Conservation (phyloP, 345 rosid species). For the Corchorus olitorius region DNA sequence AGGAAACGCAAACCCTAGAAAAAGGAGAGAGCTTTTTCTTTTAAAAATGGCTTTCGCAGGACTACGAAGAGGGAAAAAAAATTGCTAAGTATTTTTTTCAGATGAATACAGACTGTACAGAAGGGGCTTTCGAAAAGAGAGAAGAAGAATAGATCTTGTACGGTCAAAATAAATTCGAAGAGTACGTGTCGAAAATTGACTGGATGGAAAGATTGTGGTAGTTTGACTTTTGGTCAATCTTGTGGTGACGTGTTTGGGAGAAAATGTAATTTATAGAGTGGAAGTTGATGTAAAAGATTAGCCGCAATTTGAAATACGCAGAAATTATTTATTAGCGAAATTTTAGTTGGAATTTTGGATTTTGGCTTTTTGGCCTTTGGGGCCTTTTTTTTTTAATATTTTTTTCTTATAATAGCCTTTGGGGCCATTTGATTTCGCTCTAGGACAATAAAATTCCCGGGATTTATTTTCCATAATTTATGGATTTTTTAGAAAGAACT, state of each 20-base stretch:
- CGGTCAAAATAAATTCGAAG: not conserved
- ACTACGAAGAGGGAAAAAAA: not conserved
- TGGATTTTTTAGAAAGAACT: not conserved
- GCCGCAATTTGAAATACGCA: conserved; percentile 7
- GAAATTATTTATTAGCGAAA: conserved; percentile 7
- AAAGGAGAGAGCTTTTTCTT: not conserved
- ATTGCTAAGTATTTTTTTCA: not conserved
- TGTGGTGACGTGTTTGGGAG: not conserved
- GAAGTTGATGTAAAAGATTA: not conserved
- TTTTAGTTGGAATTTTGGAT: not conserved
- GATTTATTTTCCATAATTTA: not conserved
- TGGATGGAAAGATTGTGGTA: not conserved
- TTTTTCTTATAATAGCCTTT: no score
- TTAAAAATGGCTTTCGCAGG: not conserved
- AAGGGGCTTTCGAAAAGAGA: not conserved
- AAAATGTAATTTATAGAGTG: not conserved
- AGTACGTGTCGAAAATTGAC: not conserved
- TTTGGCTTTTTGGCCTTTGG: not conserved
- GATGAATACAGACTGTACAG: conserved; percentile 17
- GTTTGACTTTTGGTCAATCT: not conserved
- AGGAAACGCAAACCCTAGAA: conserved; percentile 1
- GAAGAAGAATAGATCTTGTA: not conserved
- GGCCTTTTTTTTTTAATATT: no score
- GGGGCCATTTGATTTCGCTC: not conserved
- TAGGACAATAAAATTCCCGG: not conserved